Percentiles rank a stretch among this genome's conserved stretches.
phyloP scores from a whole-genome alignment of 164 flowering plant species.

The Vitis cinerea region DNA sequence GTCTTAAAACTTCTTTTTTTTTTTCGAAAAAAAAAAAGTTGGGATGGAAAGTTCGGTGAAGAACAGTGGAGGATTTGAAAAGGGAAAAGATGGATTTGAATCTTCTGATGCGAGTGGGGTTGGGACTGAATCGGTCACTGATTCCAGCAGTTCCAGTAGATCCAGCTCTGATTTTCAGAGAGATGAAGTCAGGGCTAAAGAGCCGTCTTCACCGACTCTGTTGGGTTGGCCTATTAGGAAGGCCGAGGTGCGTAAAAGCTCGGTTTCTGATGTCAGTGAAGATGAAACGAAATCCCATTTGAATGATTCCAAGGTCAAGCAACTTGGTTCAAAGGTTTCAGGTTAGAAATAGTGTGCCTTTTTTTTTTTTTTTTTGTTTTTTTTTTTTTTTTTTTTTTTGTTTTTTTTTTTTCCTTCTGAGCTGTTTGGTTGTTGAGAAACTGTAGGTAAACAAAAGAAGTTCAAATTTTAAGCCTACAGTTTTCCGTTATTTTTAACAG shows the following conservation, averaged over 20 bases:
- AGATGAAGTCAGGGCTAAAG: constrained; percentile 14
- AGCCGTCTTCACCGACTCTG: constrained; percentile 32
- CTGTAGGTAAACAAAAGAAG: too few species aligned
- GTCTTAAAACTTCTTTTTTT: not conserved
- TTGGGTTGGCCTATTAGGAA: constrained; percentile 68
- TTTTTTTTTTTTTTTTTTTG: not conserved
- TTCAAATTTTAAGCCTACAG: too few species aligned
- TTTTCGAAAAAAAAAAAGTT: not conserved
- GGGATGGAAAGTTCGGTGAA: constrained; percentile 26
- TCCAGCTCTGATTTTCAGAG: constrained; percentile 27
- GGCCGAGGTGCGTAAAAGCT: constrained; percentile 28
- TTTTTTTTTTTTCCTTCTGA: not conserved
- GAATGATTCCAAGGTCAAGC: constrained; percentile 34
- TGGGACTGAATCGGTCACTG: constrained; percentile 18
- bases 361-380: not conserved
- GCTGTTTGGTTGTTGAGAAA: too few species aligned
- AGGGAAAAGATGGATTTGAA: constrained; percentile 18
- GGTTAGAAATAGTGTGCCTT: constrained; percentile 21
- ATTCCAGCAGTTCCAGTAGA: constrained; percentile 31
- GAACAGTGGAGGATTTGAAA: constrained; percentile 8
- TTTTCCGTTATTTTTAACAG: too few species aligned
- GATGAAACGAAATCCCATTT: constrained; percentile 19
- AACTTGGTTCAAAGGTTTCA: constrained; percentile 29
- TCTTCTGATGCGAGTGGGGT: constrained; percentile 7
- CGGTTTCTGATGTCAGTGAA: constrained; percentile 15